phyloP scores from a whole-genome alignment of 2,329 filamentous ascomycete species.

The Monosporascus sp. region DNA sequence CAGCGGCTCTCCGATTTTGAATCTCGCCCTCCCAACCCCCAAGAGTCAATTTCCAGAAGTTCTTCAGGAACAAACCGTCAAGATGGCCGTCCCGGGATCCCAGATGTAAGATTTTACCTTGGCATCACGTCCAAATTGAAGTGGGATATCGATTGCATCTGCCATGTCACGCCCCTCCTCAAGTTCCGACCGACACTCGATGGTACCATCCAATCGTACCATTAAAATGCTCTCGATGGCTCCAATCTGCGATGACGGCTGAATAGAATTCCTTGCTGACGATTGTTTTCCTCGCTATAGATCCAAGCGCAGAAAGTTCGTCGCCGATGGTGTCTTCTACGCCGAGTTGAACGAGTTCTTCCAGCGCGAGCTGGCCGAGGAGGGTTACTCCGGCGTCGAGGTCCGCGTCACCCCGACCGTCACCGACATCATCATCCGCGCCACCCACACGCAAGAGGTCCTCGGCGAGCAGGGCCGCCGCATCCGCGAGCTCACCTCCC shows the following conservation, averaged over 20 bases:
- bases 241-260: constrained; percentile 1
- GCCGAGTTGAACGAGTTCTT: constrained; percentile 99
- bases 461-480: constrained; percentile 99
- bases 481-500: constrained; percentile 99
- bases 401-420: constrained; percentile 99
- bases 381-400: constrained; percentile 99
- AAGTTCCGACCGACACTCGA: too few species aligned
- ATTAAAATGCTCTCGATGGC: too few species aligned
- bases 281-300: constrained; percentile 38
- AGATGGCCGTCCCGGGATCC: constrained; percentile 56
- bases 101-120: constrained; percentile 51
- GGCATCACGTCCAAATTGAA: too few species aligned
- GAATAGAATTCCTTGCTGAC: not conserved
- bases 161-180: constrained; percentile 4
- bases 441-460: constrained; percentile 99
- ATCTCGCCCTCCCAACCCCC: constrained; percentile 13
- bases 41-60: constrained; percentile 32
- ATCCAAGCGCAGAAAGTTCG: constrained; percentile 92
- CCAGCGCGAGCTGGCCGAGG: constrained; percentile 99
- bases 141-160: not conserved
- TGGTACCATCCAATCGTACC: too few species aligned
- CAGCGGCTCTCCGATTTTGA: constrained; percentile 3
- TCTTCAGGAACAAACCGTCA: constrained; percentile 36
- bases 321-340: constrained; percentile 99
- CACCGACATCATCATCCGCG: constrained; percentile 99